phyloP scores from a whole-genome alignment of 2,329 filamentous ascomycete species.

The Ceratocystis harringtonii region DNA sequence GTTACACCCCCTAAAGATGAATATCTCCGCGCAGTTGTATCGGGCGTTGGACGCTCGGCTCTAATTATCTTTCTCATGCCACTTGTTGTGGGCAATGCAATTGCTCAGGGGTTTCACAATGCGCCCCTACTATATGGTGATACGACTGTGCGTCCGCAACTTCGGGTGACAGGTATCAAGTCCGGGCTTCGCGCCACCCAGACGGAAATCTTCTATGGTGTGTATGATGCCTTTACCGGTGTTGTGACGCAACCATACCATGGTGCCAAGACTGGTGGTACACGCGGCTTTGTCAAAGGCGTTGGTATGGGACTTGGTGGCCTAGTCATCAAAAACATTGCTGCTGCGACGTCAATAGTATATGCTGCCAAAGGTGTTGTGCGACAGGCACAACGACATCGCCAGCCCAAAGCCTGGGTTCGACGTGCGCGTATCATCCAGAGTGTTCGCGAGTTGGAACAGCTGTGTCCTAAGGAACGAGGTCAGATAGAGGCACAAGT shows the following conservation, averaged over 20 bases:
- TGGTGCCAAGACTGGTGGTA: slow-evolving; percentile 40
- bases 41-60: slow-evolving; percentile 36
- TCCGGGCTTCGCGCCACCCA: slow-evolving; percentile 48
- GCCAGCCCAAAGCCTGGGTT: slow-evolving; percentile 38
- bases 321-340: slow-evolving; percentile 48
- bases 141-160: slow-evolving; percentile 48
- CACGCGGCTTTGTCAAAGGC: slow-evolving; percentile 35
- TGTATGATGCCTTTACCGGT: slow-evolving; percentile 51
- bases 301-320: slow-evolving; percentile 49
- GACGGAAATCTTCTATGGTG: slow-evolving; percentile 45
- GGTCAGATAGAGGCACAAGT: slow-evolving; percentile 24
- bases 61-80: slow-evolving; percentile 41
- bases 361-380: slow-evolving; percentile 50
- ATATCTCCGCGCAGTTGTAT: slow-evolving; percentile 36
- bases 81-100: slow-evolving; percentile 43
- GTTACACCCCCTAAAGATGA: slow-evolving; percentile 24
- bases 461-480: slow-evolving; percentile 25
- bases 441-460: slow-evolving; percentile 33
- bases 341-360: slow-evolving; percentile 44
- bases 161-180: slow-evolving; percentile 47
- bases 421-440: slow-evolving; percentile 44
- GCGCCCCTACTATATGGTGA: slow-evolving; percentile 56
- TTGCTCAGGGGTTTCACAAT: slow-evolving; percentile 58
- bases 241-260: slow-evolving; percentile 33
- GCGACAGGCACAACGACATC: slow-evolving; percentile 41